Base-by-base conservation (phyloP, 1,284 basidiomycete species). In the Ustilago lituana region DNA sequence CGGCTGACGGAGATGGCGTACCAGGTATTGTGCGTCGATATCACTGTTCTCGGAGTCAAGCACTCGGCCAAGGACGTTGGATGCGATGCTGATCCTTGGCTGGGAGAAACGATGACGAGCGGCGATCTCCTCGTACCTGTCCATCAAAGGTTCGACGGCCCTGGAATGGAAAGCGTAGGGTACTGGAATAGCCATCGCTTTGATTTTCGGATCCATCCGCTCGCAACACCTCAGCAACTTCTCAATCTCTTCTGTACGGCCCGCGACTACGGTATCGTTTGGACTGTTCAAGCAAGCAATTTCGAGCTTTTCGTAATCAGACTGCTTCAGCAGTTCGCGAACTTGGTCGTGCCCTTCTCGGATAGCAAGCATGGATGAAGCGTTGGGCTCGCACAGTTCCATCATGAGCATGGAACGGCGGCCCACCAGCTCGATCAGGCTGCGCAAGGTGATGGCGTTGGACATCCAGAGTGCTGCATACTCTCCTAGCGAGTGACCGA, bases 401-500 rank as follows among this genome's bases (percentile, higher is more conserved):
- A 69, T 59, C 69, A 69, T 66, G 29, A 69, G 56, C 48, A 36
- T 26, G 17, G 73, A 61, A n/a, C 69, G 50, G 15, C 37, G 52
- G 2, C 61, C 73, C 8, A 72, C 69, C 9, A 75, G 58, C 23
- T 57, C 50, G 32, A 75, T 41, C n/a, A 65, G 27, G 36, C 61
- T 64, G 22, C 31, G 51, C n/a, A 75, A 32, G 2, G 51, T 43
- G 17, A 72, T 31, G 11, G 66, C 65, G 1, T 59, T 65, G 12
- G 65, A 53, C 20, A 64, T 22, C 47, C 55, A 64, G 11, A 72
- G 53, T 4, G 69, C 69, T 5, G 65, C 45, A 47, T 75, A 75
- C 43, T 75, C 69, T 5, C 73, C 73, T 12, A 75, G 73, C 20
- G 61, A 66, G 40, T 75, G 73, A 6, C 73, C 73, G 12, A 54